Base-by-base conservation (phyloP, 805 yeast genomes). In the Metschnikowia proteae region DNA sequence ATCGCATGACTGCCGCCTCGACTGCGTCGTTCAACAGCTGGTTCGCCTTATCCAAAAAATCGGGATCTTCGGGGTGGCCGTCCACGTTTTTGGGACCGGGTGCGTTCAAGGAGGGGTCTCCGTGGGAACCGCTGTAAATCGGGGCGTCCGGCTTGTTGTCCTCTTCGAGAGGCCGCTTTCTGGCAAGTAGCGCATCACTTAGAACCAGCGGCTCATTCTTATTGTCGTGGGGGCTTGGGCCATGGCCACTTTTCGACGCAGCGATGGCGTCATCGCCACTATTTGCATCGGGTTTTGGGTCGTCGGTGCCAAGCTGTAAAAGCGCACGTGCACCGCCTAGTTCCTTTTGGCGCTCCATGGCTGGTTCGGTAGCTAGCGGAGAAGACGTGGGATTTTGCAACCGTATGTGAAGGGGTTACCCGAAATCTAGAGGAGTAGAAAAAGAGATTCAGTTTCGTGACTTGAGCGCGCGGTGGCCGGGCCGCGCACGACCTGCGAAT, bases 1-100 rank as follows among this genome's bases (percentile, higher is more conserved):
- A 79, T 47, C 79, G 76, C 80, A 86, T 74, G 13, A 86, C 90
- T 0, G 90, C 94, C 13, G 86, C 94, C 58, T 85, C 94, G 3
- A 85, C 94, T 10, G 80, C 81, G 49, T 73, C 77, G 43, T 68
- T 73, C 30, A 73, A 60, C 55, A 70, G 75, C 51, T 71, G 74
- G 51, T 30, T 65, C 10, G 65, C 64, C 35, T 66, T 66, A 13
- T 61, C 59, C 56, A 53, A 51, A 7, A 53, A 46, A 13, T 51
- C 60, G 9, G 46, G 45, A 6, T 35, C 32, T 28, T 46, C 46
- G 13, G 40, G 25, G 25, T 48, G 37, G 17, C 17, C 22, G 22
- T 8, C 35, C 35, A 33, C 52, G 6, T 41, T 48, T 35, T 34
- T 30, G 37, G 31, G 29, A 9, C 40, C 36, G 5, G 28, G 26